Conservation (phyloP, 345 rosid species). For the Cardamine resedifolia region DNA sequence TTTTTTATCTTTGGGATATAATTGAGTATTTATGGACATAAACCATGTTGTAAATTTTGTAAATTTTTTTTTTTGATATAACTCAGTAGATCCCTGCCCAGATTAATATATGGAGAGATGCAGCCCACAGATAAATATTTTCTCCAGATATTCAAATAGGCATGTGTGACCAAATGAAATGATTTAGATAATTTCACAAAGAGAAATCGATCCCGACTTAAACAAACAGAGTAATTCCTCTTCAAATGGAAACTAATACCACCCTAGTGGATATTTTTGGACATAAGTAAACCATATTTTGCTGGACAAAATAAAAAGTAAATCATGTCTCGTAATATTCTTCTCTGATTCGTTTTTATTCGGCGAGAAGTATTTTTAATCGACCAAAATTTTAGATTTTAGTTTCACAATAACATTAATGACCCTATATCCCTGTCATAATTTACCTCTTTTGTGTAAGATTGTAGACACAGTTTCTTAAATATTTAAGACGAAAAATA, state of each 20-base stretch:
- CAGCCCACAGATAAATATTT: too few relatives aligned
- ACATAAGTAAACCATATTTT: neutral
- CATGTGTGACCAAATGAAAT: too few relatives aligned
- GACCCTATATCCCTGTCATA: neutral
- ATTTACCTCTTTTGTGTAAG: neutral
- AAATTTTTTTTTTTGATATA: too few relatives aligned
- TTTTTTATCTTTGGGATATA: conserved; percentile 4
- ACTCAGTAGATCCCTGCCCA: too few relatives aligned
- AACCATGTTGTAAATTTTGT: neutral
- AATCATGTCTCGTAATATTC: neutral
- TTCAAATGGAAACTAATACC: too few relatives aligned
- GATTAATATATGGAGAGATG: too few relatives aligned
- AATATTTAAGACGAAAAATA: neutral
- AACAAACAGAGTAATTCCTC: too few relatives aligned
- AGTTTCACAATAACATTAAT: neutral
- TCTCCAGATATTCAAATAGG: too few relatives aligned
- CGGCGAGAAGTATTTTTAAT: neutral
- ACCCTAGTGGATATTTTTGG: too few relatives aligned
- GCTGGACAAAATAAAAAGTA: neutral
- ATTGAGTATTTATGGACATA: neutral
- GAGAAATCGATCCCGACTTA: too few relatives aligned
- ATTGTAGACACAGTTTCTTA: neutral
- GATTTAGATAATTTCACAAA: too few relatives aligned
- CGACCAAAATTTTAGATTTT: neutral
- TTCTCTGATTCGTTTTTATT: neutral